Conservation (phyloP, 768 basidiomycete genomes). For the Xerocomellus amylosporus region DNA sequence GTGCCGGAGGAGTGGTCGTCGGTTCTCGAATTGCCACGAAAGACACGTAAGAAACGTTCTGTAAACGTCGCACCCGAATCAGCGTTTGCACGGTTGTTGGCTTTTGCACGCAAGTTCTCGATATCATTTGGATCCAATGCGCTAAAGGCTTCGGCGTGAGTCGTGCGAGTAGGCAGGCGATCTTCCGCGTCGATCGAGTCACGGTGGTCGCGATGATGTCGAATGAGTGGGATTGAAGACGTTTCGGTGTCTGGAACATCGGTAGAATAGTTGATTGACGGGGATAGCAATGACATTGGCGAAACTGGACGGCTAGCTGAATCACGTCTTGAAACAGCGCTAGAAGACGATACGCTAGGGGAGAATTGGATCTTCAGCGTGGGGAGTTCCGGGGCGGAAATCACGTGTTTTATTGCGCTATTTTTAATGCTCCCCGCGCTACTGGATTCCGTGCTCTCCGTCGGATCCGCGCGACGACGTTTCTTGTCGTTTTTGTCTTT, state of each 20-base stretch:
- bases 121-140: constrained; percentile 54
- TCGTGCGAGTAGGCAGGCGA: constrained; percentile 44
- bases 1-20: constrained; percentile 25
- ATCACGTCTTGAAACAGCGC: constrained; percentile 1
- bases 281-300: constrained; percentile 10
- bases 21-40: constrained; percentile 17
- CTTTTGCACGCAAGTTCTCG: constrained; percentile 41
- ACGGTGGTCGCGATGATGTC: constrained; percentile 21
- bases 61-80: constrained; percentile 19
- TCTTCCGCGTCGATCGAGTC: constrained; percentile 28
- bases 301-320: constrained; percentile 23
- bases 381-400: constrained; percentile 9
- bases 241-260: constrained; percentile 8
- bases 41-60: constrained; percentile 23
- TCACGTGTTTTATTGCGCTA: constrained; percentile 3
- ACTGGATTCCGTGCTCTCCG: constrained; percentile 35
- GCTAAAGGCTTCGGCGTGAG: constrained; percentile 61
- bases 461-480: constrained; percentile 20
- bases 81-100: constrained; percentile 22
- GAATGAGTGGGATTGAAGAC: constrained; percentile 9
- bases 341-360: constrained; percentile 20
- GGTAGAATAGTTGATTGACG: constrained; percentile 5
- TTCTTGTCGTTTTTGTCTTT: constrained; percentile 32
- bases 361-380: constrained; percentile 14
- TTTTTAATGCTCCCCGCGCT: constrained; percentile 28